Base-by-base conservation (phyloP, 495 filamentous ascomycete species). In the Penicillium flavigenum region DNA sequence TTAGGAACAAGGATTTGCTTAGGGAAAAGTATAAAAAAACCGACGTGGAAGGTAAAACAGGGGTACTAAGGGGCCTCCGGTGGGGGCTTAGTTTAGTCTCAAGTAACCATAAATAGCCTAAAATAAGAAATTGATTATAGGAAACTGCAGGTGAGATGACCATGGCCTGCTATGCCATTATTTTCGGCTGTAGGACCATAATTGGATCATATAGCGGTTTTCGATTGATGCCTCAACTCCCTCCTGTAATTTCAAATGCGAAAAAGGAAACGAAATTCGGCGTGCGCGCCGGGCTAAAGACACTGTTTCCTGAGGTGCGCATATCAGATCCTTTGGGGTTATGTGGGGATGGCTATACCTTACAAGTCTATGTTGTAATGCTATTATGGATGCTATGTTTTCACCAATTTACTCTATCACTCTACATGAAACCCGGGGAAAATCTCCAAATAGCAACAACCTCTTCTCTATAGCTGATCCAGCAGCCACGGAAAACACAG, bases 381-480 rank as follows among this genome's bases (percentile, higher is more conserved):
- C 3, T 39, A 9, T n/a, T n/a, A 39, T n/a, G n/a, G n/a, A 32
- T 27, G 9, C 22, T 39, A 39, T 17, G 5, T 39, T 9, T 14
- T 3, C 14, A 19, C 36, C 8, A 17, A 3, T 17, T 17, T 24
- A 26, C 19, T 17, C 10, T 22, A 45, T 27, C 22, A 8, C 36
- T 54, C 26, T 20, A 22, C n/a, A 34, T 19, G 4, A 10, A 11
- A 20, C 17, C n/a, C 19, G 9, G 17, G 42, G 16, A 32, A 22
- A 27, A 7, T 39, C 14, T 39, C 6, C 19, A 22, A 6, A 29
- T 26, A 34, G 38, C 47, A 52, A 45, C 17, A 24, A 12, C 17
- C 12, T 19, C 49, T 59, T 59, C 27, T 60, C 34, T 57, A 36
- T 51, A 50, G 51, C 63, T 41, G 62, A 58, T 60, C 65, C 59